Conservation (phyloP, 2,329 filamentous ascomycete species). For the Botryotinia calthae region DNA sequence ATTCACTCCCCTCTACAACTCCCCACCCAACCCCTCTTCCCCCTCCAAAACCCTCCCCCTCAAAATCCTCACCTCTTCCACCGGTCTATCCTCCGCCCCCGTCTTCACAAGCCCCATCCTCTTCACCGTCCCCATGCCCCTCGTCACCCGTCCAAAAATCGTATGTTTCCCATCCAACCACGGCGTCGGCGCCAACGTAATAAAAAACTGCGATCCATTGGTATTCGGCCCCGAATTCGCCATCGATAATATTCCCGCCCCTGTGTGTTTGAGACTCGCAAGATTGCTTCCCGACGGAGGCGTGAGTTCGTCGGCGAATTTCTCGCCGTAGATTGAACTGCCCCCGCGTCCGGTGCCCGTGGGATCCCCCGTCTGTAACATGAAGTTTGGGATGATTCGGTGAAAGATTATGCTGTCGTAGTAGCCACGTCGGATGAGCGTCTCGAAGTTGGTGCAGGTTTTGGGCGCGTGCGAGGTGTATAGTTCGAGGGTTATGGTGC, state of each 20-base stretch:
- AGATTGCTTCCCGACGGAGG: constrained; percentile 41
- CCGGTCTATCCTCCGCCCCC: constrained; percentile 73
- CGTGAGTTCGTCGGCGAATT: constrained; percentile 89
- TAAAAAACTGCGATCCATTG: constrained; percentile 94
- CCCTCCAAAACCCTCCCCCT: constrained; percentile 68
- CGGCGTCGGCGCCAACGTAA: constrained; percentile 89
- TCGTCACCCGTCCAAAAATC: constrained; percentile 89
- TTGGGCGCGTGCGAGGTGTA: constrained; percentile 83
- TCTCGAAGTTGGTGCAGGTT: constrained; percentile 84
- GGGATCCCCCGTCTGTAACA: constrained; percentile 93
- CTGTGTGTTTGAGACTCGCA: constrained; percentile 78
- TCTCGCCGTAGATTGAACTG: constrained; percentile 84
- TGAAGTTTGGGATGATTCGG: constrained; percentile 93
- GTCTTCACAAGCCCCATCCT: constrained; percentile 87
- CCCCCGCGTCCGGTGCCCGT: constrained; percentile 92
- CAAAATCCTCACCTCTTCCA: constrained; percentile 78
- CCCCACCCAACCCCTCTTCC: constrained; percentile 39
- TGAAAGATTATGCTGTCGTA: constrained; percentile 87
- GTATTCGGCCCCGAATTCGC: constrained; percentile 91
- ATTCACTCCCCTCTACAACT: background rate
- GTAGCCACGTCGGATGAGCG: constrained; percentile 78
- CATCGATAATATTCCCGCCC: constrained; percentile 93
- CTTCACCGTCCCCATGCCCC: constrained; percentile 78
- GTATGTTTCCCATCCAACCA: constrained; percentile 98
- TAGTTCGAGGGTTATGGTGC: constrained; percentile 81